Percentiles rank a stretch among this genome's conserved stretches.
These are phyloP conservation scores for Leccinum fibrillosum DNA, from an alignment of 768 basidiomycete species.

Conservation along the genomic window DNA sequence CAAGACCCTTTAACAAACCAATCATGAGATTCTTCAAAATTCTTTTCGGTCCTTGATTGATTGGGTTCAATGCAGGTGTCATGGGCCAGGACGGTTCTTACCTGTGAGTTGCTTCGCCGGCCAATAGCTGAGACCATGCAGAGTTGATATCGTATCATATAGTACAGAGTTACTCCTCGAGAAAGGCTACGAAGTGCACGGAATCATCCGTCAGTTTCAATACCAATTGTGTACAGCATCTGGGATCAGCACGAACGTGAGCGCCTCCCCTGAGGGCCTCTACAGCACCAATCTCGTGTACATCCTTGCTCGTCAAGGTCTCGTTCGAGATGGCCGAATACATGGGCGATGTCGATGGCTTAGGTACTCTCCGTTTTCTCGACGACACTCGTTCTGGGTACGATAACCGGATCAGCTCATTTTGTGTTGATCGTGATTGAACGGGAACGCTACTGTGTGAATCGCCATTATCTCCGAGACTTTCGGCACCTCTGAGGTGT, in stretches of 20 bases:
- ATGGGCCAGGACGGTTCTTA: conserved; percentile 98
- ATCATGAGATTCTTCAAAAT: too few relatives aligned
- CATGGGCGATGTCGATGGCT: conserved; percentile 94
- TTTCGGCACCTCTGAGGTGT: conserved; percentile 48
- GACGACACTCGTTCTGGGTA: conserved; percentile 65
- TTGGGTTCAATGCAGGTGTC: conserved; percentile 56
- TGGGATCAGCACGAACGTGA: conserved; percentile 89
- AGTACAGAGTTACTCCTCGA: conserved; percentile 81
- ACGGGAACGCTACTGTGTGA: conserved; percentile 43
- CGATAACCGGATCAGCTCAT: conserved; percentile 46
- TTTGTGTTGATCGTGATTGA: conserved; percentile 49
- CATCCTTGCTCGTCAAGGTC: conserved; percentile 64
- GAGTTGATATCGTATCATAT: conserved; percentile 5
- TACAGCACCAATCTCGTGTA: conserved; percentile 97
- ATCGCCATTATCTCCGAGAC: conserved; percentile 21
- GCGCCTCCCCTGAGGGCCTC: conserved; percentile 57
- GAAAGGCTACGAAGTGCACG: conserved; percentile 92
- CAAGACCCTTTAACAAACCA: too few relatives aligned
- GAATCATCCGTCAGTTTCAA: conserved; percentile 97
- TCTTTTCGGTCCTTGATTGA: conserved; percentile 6
- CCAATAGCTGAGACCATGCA: background rate
- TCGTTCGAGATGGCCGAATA: conserved; percentile 97
- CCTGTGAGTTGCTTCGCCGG: conserved; percentile 53
- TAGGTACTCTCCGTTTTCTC: conserved; percentile 92
- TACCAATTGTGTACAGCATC: conserved; percentile 89